These are phyloP conservation scores for Neonectria ditissima DNA, from an alignment of 2,329 filamentous ascomycete genomes.

Conservation along the genomic window DNA sequence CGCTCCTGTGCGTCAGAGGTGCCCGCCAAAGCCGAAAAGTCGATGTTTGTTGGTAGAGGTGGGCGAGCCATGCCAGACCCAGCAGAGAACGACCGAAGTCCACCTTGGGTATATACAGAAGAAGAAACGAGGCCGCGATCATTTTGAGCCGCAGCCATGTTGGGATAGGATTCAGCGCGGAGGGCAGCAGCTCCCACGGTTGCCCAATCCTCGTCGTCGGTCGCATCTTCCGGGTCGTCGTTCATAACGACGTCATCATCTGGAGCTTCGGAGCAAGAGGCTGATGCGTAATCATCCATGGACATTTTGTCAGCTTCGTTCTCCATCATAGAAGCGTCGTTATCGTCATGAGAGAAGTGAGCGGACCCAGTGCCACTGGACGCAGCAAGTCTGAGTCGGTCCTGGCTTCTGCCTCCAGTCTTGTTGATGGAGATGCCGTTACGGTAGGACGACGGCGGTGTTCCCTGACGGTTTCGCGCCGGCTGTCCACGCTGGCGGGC, in stretches of 20 bases:
- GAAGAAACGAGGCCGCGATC: slow-evolving; percentile 55
- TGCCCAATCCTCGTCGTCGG: slow-evolving; percentile 97
- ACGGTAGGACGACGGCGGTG: slow-evolving; percentile 57
- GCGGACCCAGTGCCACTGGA: slow-evolving; percentile 78
- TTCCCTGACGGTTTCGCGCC: slow-evolving; percentile 58
- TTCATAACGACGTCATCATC: slow-evolving; percentile 75
- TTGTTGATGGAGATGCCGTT: slow-evolving; percentile 69
- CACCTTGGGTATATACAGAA: slow-evolving; percentile 61
- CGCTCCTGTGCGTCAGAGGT: slow-evolving; percentile 79
- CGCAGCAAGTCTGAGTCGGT: slow-evolving; percentile 62
- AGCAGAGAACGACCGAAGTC: slow-evolving; percentile 62
- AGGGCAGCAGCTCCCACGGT: slow-evolving; percentile 88
- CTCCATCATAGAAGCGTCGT: slow-evolving; percentile 76
- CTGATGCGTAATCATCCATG: slow-evolving; percentile 75
- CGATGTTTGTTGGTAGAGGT: slow-evolving; percentile 63
- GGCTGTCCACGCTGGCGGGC: slow-evolving; percentile 79
- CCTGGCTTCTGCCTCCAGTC: slow-evolving; percentile 56
- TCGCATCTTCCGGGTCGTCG: slow-evolving; percentile 85
- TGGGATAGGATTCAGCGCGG: slow-evolving; percentile 73
- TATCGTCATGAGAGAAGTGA: slow-evolving; percentile 80
- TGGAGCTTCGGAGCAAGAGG: slow-evolving; percentile 80
- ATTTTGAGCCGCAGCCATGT: slow-evolving; percentile 67
- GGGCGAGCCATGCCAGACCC: slow-evolving; percentile 65
- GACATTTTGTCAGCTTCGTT: slow-evolving; percentile 97
- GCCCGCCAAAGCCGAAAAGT: slow-evolving; percentile 63